Evolutionary conservation across 257 asterid species (phyloP).

Genomic region (Forsythia suspensa): DNA sequence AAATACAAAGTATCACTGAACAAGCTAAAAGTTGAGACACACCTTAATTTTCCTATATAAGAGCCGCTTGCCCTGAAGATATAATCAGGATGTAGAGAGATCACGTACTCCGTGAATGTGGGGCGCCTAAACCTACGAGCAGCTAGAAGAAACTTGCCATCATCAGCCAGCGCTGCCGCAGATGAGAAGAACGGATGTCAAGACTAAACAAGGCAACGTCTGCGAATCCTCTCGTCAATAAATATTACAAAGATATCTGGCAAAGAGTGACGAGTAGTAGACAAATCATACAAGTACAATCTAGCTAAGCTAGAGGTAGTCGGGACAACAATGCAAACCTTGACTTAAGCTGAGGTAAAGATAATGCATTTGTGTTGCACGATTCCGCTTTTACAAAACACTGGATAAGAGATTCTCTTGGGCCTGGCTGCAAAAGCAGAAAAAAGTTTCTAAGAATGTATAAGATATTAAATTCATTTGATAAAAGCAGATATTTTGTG

Average conservation of each 20-base stretch:
- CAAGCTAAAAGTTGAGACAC: constrained; percentile 2
- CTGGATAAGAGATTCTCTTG: constrained; percentile 71
- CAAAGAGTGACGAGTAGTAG: neutral
- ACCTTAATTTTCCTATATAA: constrained; percentile 87
- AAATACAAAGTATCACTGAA: neutral
- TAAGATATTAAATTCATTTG: neutral
- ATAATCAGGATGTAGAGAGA: constrained; percentile 68
- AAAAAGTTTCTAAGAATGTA: constrained; percentile 2
- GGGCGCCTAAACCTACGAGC: constrained; percentile 82
- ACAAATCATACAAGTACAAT: neutral
- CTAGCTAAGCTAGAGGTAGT: neutral
- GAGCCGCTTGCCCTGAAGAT: constrained; percentile 57
- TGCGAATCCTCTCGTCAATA: neutral
- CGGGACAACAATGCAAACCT: constrained; percentile 42
- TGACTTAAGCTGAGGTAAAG: constrained; percentile 72
- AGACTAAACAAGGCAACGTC: constrained; percentile 9
- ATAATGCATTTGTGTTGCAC: constrained; percentile 61
- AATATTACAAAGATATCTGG: neutral
- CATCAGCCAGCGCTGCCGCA: constrained; percentile 77
- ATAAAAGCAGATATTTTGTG: neutral
- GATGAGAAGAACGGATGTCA: constrained; percentile 17
- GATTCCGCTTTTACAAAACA: constrained; percentile 87
- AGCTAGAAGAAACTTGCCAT: constrained; percentile 93
- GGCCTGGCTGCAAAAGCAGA: constrained; percentile 81
- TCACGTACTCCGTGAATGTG: constrained; percentile 78